Conservation (phyloP, 1,284 basidiomycete genomes). For the Athelia sp. region DNA sequence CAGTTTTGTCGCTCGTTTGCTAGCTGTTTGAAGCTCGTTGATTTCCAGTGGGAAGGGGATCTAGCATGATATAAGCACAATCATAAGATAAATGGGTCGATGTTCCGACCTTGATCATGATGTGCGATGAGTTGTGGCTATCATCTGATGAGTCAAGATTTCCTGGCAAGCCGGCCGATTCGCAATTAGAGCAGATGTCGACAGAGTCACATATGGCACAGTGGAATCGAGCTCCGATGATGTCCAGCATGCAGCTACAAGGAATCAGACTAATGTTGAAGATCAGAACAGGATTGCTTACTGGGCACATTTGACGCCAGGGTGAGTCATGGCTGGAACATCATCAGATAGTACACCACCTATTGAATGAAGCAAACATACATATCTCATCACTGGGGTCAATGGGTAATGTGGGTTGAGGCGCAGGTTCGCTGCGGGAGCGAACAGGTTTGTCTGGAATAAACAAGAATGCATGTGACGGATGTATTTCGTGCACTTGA, state of each 20-base stretch:
- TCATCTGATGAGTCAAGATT: slow-evolving; percentile 68
- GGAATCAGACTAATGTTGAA: neutral
- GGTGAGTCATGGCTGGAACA: slow-evolving; percentile 63
- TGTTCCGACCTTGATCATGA: slow-evolving; percentile 81
- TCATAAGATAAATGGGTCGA: slow-evolving; percentile 1
- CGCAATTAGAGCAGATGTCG: slow-evolving; percentile 87
- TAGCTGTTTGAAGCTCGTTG: slow-evolving; percentile 69
- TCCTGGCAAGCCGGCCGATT: slow-evolving; percentile 77
- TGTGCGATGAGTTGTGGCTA: slow-evolving; percentile 78
- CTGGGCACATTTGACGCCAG: slow-evolving; percentile 73
- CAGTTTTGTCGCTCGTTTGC: slow-evolving; percentile 65
- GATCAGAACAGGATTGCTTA: slow-evolving; percentile 42
- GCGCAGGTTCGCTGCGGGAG: slow-evolving; percentile 36
- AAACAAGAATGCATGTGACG: slow-evolving; percentile 77
- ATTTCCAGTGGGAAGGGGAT: slow-evolving; percentile 79
- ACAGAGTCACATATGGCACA: slow-evolving; percentile 82
- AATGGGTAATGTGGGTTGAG: slow-evolving; percentile 17
- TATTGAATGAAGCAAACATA: slow-evolving; percentile 30
- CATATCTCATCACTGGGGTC: slow-evolving; percentile 56
- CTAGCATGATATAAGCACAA: slow-evolving; percentile 31
- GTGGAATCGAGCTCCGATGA: slow-evolving; percentile 86
- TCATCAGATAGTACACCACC: neutral
- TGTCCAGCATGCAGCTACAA: slow-evolving; percentile 80
- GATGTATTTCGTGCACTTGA: slow-evolving; percentile 86
- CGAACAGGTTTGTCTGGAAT: slow-evolving; percentile 59